Conservation (phyloP, 2,329 filamentous ascomycete genomes). For the Talaromyces sp. region DNA sequence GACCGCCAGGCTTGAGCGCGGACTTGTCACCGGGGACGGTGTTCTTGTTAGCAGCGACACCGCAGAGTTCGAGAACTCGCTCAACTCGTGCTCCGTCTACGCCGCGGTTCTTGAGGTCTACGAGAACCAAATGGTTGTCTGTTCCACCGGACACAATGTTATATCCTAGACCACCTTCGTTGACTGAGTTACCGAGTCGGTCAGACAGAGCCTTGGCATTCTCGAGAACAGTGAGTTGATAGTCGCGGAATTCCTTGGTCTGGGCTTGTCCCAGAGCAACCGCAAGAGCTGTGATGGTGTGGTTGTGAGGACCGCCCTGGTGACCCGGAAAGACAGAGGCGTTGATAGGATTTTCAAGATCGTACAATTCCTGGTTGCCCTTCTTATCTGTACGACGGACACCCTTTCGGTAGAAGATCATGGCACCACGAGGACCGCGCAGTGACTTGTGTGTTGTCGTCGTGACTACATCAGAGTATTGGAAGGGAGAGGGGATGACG, state of each 20-base stretch:
- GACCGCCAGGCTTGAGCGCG: slow-evolving; percentile 84
- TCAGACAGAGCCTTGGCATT: slow-evolving; percentile 90
- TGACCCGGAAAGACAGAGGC: slow-evolving; percentile 98
- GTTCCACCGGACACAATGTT: slow-evolving; percentile 94
- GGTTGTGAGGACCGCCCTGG: slow-evolving; percentile 98
- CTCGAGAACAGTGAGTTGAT: slow-evolving; percentile 86
- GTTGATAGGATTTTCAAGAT: slow-evolving; percentile 95
- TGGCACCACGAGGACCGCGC: slow-evolving; percentile 92
- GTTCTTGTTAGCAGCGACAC: slow-evolving; percentile 99
- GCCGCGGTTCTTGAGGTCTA: slow-evolving; percentile 82
- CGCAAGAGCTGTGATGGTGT: slow-evolving; percentile 95
- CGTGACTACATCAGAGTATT: slow-evolving; percentile 90
- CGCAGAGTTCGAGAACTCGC: slow-evolving; percentile 83
- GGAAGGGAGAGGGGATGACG: slow-evolving; percentile 91
- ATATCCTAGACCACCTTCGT: slow-evolving; percentile 70
- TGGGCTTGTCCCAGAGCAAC: slow-evolving; percentile 94
- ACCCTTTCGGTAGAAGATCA: slow-evolving; percentile 99
- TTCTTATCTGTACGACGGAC: slow-evolving; percentile 89
- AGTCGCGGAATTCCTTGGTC: slow-evolving; percentile 83
- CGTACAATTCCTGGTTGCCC: slow-evolving; percentile 84
- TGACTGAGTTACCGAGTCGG: slow-evolving; percentile 67
- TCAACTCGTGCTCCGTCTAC: slow-evolving; percentile 93
- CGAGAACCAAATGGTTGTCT: slow-evolving; percentile 94
- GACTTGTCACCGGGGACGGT: slow-evolving; percentile 94
- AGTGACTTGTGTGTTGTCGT: slow-evolving; percentile 99